Conservation (phyloP, 352 stramenopile species). For the Globisporangium canariense region DNA sequence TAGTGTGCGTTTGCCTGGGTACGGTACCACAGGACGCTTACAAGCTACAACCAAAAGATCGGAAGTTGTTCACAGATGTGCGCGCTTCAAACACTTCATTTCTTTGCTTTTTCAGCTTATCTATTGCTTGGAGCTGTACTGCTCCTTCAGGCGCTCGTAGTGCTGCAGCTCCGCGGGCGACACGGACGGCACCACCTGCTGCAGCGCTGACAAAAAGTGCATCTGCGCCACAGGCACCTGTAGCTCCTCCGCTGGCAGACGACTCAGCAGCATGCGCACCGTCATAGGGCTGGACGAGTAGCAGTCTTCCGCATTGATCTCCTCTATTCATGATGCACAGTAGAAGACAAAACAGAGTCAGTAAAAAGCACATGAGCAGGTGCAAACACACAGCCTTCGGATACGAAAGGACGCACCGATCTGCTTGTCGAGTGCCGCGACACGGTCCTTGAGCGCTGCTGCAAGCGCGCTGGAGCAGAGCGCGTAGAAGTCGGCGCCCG, state of each 20-base stretch:
- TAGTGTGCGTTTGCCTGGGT: background rate
- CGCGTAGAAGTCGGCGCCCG: constrained; percentile 82
- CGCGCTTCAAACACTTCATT: background rate
- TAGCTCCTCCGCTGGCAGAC: constrained; percentile 55
- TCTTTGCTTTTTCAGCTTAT: background rate
- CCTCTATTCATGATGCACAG: constrained; percentile 26
- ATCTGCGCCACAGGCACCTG: constrained; percentile 45
- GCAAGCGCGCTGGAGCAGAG: constrained; percentile 74
- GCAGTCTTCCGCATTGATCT: constrained; percentile 72
- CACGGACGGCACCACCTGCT: constrained; percentile 77
- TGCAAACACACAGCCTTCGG: constrained; percentile 2
- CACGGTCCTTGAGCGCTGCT: constrained; percentile 74
- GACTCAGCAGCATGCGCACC: constrained; percentile 62
- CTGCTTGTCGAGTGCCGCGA: constrained; percentile 56
- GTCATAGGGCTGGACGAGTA: constrained; percentile 78
- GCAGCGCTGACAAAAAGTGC: constrained; percentile 60
- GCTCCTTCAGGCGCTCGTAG: constrained; percentile 83
- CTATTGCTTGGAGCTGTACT: constrained; percentile 77
- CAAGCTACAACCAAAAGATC: background rate
- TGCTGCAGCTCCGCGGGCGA: constrained; percentile 80
- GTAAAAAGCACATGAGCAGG: background rate
- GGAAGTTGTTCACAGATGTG: no score
- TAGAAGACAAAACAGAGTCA: constrained; percentile 2
- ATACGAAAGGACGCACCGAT: constrained; percentile 37
- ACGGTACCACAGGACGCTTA: background rate